Evolutionary conservation across 2,329 filamentous ascomycete genomes (phyloP).

Genomic region (Alternaria sp.): DNA sequence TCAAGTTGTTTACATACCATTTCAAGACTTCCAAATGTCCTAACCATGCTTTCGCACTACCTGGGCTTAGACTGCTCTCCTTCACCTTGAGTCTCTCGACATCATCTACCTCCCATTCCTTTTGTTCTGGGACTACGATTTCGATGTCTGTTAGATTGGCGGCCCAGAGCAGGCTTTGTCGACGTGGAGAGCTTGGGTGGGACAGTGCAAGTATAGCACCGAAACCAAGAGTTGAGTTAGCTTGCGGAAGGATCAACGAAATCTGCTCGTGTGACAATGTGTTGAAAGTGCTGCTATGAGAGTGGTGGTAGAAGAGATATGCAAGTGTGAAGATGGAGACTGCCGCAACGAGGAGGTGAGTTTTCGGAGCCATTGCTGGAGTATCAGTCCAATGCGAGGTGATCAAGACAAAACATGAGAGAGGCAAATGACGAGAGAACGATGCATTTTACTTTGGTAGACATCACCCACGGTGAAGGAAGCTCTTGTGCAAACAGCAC

Average conservation of each 20-base stretch:
- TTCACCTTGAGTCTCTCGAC: constrained; percentile 36
- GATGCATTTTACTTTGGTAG: neutral
- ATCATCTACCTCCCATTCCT: constrained; percentile 49
- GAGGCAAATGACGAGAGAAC: neutral
- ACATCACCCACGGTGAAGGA: neutral
- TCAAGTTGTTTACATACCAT: constrained; percentile 28
- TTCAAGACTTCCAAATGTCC: constrained; percentile 51
- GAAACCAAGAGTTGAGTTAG: constrained; percentile 37
- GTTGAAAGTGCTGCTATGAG: too few species aligned
- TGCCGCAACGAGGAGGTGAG: neutral
- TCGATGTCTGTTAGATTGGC: constrained; percentile 51
- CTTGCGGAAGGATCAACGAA: neutral
- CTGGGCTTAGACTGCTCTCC: constrained; percentile 43
- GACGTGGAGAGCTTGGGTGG: constrained; percentile 44
- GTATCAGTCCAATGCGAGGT: neutral
- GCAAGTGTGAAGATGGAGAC: neutral
- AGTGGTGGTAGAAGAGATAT: neutral
- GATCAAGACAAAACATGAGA: neutral
- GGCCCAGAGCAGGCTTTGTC: constrained; percentile 46
- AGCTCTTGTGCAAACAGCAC: neutral
- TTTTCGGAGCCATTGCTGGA: neutral
- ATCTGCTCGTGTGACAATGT: neutral
- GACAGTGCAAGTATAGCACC: constrained; percentile 52
- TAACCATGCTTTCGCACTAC: constrained; percentile 53
- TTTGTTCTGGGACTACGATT: constrained; percentile 50